phyloP scores from a whole-genome alignment of 1,284 basidiomycete genomes.

The Ustilago nuda region DNA sequence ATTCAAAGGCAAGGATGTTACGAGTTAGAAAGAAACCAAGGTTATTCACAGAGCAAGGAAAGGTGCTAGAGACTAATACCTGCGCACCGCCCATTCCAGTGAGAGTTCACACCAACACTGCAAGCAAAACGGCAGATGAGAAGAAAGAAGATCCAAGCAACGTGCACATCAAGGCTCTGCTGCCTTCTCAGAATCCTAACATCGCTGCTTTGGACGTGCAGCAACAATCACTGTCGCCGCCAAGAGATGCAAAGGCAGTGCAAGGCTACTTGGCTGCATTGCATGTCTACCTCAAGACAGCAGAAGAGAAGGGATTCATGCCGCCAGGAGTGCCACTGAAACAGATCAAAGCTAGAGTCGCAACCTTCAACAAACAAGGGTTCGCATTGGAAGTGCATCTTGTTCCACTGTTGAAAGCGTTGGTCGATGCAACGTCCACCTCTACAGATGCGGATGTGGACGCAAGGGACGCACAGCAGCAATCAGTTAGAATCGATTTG shows the following conservation, averaged over 20 bases:
- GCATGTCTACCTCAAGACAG: conserved; percentile 24
- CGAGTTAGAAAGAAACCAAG: conserved; percentile 38
- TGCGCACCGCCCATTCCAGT: conserved; percentile 26
- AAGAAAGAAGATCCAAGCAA: neutral
- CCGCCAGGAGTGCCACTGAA: conserved; percentile 20
- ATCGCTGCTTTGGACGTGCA: neutral
- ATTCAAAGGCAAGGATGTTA: conserved; percentile 23
- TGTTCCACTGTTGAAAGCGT: conserved; percentile 11
- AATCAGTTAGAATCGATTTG: conserved; percentile 13
- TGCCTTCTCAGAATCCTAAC: conserved; percentile 30
- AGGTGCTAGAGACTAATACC: conserved; percentile 25
- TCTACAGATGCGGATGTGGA: neutral
- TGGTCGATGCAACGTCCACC: conserved; percentile 21
- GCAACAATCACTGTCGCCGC: conserved; percentile 12
- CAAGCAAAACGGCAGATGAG: neutral
- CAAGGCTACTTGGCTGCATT: conserved; percentile 20
- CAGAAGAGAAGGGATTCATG: conserved; percentile 13
- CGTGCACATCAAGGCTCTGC: conserved; percentile 12
- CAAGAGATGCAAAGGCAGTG: conserved; percentile 19
- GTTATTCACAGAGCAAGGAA: conserved; percentile 39
- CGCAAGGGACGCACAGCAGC: neutral
- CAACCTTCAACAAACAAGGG: neutral
- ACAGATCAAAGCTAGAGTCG: conserved; percentile 27
- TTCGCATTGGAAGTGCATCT: conserved; percentile 31
- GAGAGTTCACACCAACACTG: neutral